These are phyloP conservation scores for Coffea eugenioides DNA, from an alignment of 257 asterid species.

Conservation along the genomic window DNA sequence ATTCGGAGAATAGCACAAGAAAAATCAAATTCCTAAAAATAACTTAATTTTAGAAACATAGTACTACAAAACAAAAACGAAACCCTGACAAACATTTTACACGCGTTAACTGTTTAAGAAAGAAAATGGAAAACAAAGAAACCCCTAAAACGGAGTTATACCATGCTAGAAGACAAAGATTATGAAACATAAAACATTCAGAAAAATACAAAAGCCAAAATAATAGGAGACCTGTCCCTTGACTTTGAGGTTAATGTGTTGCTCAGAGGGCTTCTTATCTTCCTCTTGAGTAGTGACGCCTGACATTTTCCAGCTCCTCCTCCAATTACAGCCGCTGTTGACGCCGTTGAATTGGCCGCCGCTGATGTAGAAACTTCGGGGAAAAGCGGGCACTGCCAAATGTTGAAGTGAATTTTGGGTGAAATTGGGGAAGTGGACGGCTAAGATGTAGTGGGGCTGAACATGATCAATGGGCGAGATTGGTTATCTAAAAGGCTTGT, in stretches of 20 bases:
- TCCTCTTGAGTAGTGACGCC: constrained; percentile 26
- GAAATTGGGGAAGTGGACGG: background rate
- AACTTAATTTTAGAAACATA: background rate
- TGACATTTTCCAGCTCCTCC: background rate
- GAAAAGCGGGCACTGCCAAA: background rate
- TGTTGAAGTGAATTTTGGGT: background rate
- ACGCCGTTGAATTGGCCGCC: background rate
- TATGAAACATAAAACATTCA: too few species aligned
- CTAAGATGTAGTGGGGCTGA: background rate
- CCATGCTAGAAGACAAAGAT: background rate
- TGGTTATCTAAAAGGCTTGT: background rate
- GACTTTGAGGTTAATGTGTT: constrained; percentile 44
- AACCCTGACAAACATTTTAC: background rate
- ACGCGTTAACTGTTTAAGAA: background rate
- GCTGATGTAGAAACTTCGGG: background rate
- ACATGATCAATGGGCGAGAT: background rate
- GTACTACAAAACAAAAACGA: background rate
- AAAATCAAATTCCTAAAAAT: background rate
- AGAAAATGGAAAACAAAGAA: background rate
- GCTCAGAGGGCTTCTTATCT: constrained; percentile 34
- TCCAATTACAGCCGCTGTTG: background rate
- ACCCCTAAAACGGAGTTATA: background rate
- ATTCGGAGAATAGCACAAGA: background rate
- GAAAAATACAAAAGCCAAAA: background rate
- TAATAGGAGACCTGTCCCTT: constrained; percentile 38